Evolutionary conservation across 371 early-diverging fungal species (phyloP).

Genomic region (Apophysomyces trapeziformis): DNA sequence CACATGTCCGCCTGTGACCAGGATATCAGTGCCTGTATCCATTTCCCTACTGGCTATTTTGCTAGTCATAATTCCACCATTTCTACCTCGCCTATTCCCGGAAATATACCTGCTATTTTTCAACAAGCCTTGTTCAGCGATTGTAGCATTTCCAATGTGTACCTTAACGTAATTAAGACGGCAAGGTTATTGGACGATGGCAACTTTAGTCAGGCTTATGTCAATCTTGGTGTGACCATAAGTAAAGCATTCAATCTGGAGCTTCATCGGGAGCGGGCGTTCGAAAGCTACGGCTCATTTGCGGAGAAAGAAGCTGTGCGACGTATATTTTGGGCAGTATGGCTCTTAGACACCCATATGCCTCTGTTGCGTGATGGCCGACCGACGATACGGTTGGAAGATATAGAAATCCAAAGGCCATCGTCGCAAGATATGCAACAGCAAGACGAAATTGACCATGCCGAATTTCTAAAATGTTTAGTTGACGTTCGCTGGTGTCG

Average conservation of each 20-base stretch:
- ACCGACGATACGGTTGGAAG: conserved; percentile 16
- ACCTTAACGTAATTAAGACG: conserved; percentile 25
- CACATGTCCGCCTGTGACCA: conserved; percentile 6
- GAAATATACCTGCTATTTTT: background rate
- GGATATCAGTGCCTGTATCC: background rate
- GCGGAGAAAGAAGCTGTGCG: conserved; percentile 19
- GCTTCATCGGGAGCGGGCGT: conserved; percentile 16
- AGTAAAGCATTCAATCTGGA: conserved; percentile 22
- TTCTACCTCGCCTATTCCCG: background rate
- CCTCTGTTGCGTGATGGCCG: conserved; percentile 21
- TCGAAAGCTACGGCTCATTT: background rate
- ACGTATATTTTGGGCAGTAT: conserved; percentile 28
- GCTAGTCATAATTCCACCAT: background rate
- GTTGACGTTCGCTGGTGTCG: conserved; percentile 29
- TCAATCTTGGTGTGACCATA: conserved; percentile 25
- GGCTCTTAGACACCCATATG: conserved; percentile 29
- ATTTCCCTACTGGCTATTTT: conserved; percentile 6
- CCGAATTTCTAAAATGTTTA: conserved; percentile 18
- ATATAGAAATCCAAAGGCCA: conserved; percentile 24
- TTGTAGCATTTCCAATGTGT: conserved; percentile 21
- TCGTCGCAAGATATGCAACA: conserved; percentile 13
- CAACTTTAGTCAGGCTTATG: conserved; percentile 27
- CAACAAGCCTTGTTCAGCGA: conserved; percentile 19
- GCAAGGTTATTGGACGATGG: conserved; percentile 20
- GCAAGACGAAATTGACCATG: conserved; percentile 20